Evolutionary conservation across 495 filamentous ascomycete species (phyloP), one percentile per base, ranked within the genome.

Genomic region (Cercophora samala): DNA sequence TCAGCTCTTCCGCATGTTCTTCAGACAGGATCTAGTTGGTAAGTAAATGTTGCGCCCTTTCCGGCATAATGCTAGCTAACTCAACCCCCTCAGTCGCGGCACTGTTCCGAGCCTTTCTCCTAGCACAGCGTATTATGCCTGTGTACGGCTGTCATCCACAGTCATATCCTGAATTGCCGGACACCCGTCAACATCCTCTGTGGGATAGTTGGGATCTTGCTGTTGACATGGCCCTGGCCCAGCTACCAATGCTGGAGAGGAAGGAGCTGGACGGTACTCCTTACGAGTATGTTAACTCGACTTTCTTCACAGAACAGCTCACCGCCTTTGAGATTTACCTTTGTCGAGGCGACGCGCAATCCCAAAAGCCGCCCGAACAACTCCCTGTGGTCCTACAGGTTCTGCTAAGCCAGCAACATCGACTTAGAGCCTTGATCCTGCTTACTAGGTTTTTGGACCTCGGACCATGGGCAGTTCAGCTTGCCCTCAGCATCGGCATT

Each of bases 191-290:
- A 71, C 93, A 98, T 75, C 91, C 93, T 2, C 82, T 99, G 1
- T 99, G 95, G 95, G 89, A 93, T 73, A 96, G 92, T 73, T 99
- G 95, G 95, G 95, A 99, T 77, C 81, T 97, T 55, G 95, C 95
- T 0, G 92, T 99, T 11, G 95, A 99, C 77, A 92, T 96, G 86
- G 93, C 96, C 1, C 80, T 99, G n/a, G 84, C 89, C 5, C 95
- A 99, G 73, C 83, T 99, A 25, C 92, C 95, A 13, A 85, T 94
- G 73, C 82, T 97, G 60, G 91, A 92, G 63, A 80, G 77, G 52
- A 86, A 85, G 66, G 89, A 90, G 60, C 85, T 87, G 25, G 87
- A 91, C 68, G 90, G 90, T 17, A 87, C 89, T 21, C 84, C 87
- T 18, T 96, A 96, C 73, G 92, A 97, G 70, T 99, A 97, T 73